Base-by-base conservation (phyloP, 495 filamentous ascomycete genomes). In the Sordaria brevicollis region DNA sequence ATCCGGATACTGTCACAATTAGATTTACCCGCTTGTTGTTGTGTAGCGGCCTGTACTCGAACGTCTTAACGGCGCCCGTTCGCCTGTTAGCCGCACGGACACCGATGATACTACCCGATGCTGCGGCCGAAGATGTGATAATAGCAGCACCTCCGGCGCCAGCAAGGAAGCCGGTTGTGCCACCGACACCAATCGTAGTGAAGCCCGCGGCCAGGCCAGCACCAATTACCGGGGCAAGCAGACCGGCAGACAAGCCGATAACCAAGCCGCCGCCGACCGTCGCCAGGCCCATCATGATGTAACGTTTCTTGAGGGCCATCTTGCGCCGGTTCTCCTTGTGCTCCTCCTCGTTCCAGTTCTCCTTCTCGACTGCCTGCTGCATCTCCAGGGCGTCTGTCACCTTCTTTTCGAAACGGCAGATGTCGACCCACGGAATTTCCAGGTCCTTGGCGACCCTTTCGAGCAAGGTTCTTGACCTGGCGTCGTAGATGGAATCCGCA, bases 21-120 rank as follows among this genome's bases (percentile, higher is more conserved):
- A 99, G 83, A 74, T 98, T 98, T 41, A 97, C 91, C 70, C 93
- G 86, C 79, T 99, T 98, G 79, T 97, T 97, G 81, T 99, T 98
- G 80, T 98, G 93, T 65, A 99, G 80, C 35, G 95, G 95, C 43
- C 94, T 87, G 75, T 97, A 99, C 80, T 99, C 95, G 75, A 99
- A 99, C 0, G 94, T 98, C 74, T 89, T 90, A 31, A 99, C 96
- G 11, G 94, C 89, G 34, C 96, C 96, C 1, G 89, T 97, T 49
- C 95, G 86, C 72, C 94, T 86, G 72, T 92, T 83, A 2, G 93
- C 91, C n/a, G 95, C 94, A 77, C 87, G 89, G 66, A 92, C 84
- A 25, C 92, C 95, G 76, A 98, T 93, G 39, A 90, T 87, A 70
- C 92, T 88, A 31, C 95, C 95, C 71, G 92, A 93, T 15, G 93